phyloP scores from a whole-genome alignment of 805 yeast genomes.

The Ascoidea rubescens region DNA sequence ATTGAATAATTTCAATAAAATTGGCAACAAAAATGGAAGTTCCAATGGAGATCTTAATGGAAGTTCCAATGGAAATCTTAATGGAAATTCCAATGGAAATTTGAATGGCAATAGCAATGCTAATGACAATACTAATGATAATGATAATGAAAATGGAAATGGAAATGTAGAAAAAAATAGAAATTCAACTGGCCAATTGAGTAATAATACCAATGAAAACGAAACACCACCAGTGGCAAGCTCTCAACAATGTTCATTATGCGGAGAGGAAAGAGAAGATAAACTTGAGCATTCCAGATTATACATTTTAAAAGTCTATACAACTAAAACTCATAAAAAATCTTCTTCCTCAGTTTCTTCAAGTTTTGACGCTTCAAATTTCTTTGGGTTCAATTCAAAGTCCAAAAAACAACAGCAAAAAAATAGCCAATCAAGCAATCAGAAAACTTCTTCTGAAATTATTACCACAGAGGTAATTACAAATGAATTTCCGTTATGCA shows the following conservation, averaged over 20 bases:
- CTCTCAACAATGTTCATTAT: slow-evolving; percentile 61
- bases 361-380: slow-evolving; percentile 1
- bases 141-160: too few species aligned
- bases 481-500: slow-evolving; percentile 56
- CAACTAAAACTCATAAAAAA: slow-evolving; percentile 19
- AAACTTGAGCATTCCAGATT: slow-evolving; percentile 66
- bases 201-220: slow-evolving; percentile 5
- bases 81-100: slow-evolving; percentile 14
- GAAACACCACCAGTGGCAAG: slow-evolving; percentile 51
- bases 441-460: background rate
- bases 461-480: slow-evolving; percentile 16
- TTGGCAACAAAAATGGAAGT: background rate
- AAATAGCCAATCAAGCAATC: background rate
- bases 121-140: slow-evolving; percentile 8
- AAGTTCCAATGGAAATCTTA: too few species aligned
- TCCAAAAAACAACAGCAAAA: background rate
- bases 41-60: background rate
- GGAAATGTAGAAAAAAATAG: background rate
- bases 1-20: too few species aligned
- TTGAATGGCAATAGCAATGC: slow-evolving; percentile 8
- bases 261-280: slow-evolving; percentile 68
- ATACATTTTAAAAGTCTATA: slow-evolving; percentile 45
- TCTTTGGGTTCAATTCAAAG: background rate
- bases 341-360: slow-evolving; percentile 12
- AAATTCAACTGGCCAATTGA: background rate